phyloP scores from a whole-genome alignment of 805 yeast genomes.

The Hanseniaspora lindneri region DNA sequence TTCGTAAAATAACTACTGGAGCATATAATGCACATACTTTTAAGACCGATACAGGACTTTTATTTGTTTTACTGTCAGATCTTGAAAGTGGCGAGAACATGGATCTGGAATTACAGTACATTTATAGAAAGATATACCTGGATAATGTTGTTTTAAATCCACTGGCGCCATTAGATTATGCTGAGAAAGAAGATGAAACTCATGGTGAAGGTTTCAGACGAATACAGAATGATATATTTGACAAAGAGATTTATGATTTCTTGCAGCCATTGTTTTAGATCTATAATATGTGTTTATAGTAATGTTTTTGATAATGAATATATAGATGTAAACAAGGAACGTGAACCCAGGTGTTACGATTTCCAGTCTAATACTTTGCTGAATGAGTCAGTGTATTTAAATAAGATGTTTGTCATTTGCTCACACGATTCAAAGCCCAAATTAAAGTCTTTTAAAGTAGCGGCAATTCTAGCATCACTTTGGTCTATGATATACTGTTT shows the following conservation, averaged over 20 bases:
- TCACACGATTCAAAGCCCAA: background rate
- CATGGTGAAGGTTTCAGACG: constrained; percentile 28
- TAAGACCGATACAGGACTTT: constrained; percentile 69
- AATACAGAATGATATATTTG: constrained; percentile 25
- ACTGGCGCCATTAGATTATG: constrained; percentile 27
- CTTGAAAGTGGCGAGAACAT: constrained; percentile 26
- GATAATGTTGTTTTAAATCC: constrained; percentile 25
- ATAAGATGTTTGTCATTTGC: background rate
- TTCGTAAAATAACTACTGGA: constrained; percentile 46
- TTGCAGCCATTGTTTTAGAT: constrained; percentile 23
- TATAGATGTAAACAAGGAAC: too few relatives aligned
- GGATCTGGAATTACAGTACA: constrained; percentile 21
- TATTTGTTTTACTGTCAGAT: constrained; percentile 66
- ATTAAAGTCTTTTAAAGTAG: background rate
- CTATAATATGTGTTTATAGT: constrained; percentile 14
- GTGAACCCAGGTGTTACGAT: too few relatives aligned
- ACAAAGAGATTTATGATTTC: constrained; percentile 24
- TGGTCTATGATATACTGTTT: background rate
- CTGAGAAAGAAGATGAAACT: constrained; percentile 24
- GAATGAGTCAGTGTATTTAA: constrained; percentile 1
- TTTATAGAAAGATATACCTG: constrained; percentile 27
- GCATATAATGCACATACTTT: constrained; percentile 66
- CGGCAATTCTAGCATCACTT: background rate
- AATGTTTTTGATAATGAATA: background rate
- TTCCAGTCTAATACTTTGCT: background rate